Conservation (phyloP, 768 basidiomycete species). For the Lactarius trivialis region DNA sequence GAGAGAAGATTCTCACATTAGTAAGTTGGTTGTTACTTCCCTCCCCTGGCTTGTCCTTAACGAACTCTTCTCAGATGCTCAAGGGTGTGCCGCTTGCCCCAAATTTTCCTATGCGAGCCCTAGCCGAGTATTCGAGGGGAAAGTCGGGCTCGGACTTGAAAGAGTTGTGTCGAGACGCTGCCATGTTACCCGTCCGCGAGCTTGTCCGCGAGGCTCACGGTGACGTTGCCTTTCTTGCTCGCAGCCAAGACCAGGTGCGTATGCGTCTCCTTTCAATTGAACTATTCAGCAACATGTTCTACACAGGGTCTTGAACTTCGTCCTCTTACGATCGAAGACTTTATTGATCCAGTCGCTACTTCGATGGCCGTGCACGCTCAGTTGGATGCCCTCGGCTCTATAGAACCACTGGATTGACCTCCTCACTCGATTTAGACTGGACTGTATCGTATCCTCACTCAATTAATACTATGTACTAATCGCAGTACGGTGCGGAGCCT, state of each 20-base stretch:
- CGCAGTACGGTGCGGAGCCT: not conserved
- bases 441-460: slow-evolving; percentile 1
- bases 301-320: slow-evolving; percentile 76
- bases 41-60: not conserved
- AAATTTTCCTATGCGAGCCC: slow-evolving; percentile 49
- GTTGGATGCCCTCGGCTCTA: not conserved
- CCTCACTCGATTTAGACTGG: not conserved
- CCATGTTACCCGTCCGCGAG: slow-evolving; percentile 88
- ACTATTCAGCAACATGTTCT: not conserved
- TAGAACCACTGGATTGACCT: slow-evolving; percentile 3
- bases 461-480: slow-evolving; percentile 2
- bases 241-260: slow-evolving; percentile 40
- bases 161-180: slow-evolving; percentile 89
- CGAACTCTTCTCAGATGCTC: slow-evolving; percentile 59
- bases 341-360: slow-evolving; percentile 40
- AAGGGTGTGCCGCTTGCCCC: slow-evolving; percentile 63
- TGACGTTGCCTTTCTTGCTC: slow-evolving; percentile 44
- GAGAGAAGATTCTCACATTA: slow-evolving; percentile 75
- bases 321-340: slow-evolving; percentile 65
- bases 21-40: slow-evolving; percentile 35
- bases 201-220: slow-evolving; percentile 53
- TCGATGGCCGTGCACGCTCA: not conserved
- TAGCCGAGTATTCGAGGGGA: slow-evolving; percentile 68
- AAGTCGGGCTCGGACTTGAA: slow-evolving; percentile 86
- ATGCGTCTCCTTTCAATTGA: not conserved